Percentiles rank a stretch among this genome's conserved stretches.
Evolutionary conservation across 345 rosid genomes (phyloP).

Genomic region (Raphanus sativus): DNA sequence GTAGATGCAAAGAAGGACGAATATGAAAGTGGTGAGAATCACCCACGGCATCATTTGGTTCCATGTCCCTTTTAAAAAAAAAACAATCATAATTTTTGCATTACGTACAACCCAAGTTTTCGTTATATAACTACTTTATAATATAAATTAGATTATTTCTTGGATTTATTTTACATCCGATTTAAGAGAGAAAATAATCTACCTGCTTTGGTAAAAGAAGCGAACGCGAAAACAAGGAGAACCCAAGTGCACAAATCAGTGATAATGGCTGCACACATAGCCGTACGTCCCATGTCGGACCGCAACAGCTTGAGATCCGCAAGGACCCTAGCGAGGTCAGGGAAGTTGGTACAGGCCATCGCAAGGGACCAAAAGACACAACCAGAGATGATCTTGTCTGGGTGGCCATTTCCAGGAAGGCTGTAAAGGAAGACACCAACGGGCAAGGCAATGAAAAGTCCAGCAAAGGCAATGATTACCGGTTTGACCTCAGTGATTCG

Average conservation of each 20-base stretch:
- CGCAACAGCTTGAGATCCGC: conserved; percentile 67
- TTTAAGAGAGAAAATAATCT: background rate
- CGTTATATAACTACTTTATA: background rate
- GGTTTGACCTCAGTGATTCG: conserved; percentile 36
- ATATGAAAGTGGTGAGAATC: conserved; percentile 30
- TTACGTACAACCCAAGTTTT: background rate
- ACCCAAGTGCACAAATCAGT: conserved; percentile 61
- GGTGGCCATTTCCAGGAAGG: conserved; percentile 34
- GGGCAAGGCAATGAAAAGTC: conserved; percentile 45
- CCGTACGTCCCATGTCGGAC: conserved; percentile 55
- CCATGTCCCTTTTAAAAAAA: conserved; percentile 27
- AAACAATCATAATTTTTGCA: background rate
- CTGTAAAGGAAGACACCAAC: conserved; percentile 43
- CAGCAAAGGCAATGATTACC: conserved; percentile 42
- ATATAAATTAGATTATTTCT: background rate
- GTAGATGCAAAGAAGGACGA: conserved; percentile 43
- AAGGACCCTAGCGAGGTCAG: conserved; percentile 56
- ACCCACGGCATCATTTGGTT: conserved; percentile 28
- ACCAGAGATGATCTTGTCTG: conserved; percentile 37
- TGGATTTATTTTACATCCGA: background rate
- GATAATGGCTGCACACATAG: conserved; percentile 57
- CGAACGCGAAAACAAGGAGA: conserved; percentile 44
- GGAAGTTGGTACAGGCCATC: conserved; percentile 63
- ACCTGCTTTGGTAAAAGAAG: conserved; percentile 34
- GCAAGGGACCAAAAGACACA: conserved; percentile 55